Base-by-base conservation (phyloP, 1,139 yeast species). In the Lodderomyces parapsilosis region DNA sequence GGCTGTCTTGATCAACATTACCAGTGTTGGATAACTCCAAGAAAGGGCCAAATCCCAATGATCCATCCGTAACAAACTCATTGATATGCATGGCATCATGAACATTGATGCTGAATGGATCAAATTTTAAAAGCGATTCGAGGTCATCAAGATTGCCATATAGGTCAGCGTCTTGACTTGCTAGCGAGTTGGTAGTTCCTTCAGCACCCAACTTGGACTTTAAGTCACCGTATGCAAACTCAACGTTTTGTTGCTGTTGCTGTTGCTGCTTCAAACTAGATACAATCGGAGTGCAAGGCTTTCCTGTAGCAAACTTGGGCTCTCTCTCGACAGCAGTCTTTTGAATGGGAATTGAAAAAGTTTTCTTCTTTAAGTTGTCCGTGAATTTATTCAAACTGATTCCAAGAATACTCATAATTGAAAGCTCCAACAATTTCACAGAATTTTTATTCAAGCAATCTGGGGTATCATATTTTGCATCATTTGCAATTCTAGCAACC, bases 51-150 rank as follows among this genome's bases (percentile, higher is more conserved):
- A 81, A 62, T 0, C 86, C 88, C 38, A 81, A 60, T 0, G 87
- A 81, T 0, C 86, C 86, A 62, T 81, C 88, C 11, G 85, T 85
- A 10, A 81, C 85, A 60, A 81, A 81, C 49, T 80, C 85, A 49
- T 69, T 69, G 51, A 71, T 59, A 58, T 72, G 58, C 52, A 61
- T 49, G 54, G 76, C 58, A 54, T 76, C 58, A 53, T 69, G 65
- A 42, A 59, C 60, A 46, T 63, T 63, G 35, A 65, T 63, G 39
- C 69, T 66, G 50, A 65, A 71, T 4, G 76, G 77, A 49, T 72
- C 77, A 50, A 71, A 71, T 41, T 63, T 62, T 18, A 72, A 56
- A 2, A 70, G 53, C 20, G 53, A 59, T 23, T 66, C 71, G 15
- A 66, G 50, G 31, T 54, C 60, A 17, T 54, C 56, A n/a, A 33